Conservation (phyloP, 1,139 yeast genomes). For the Lodderomyces parapsilosis region DNA sequence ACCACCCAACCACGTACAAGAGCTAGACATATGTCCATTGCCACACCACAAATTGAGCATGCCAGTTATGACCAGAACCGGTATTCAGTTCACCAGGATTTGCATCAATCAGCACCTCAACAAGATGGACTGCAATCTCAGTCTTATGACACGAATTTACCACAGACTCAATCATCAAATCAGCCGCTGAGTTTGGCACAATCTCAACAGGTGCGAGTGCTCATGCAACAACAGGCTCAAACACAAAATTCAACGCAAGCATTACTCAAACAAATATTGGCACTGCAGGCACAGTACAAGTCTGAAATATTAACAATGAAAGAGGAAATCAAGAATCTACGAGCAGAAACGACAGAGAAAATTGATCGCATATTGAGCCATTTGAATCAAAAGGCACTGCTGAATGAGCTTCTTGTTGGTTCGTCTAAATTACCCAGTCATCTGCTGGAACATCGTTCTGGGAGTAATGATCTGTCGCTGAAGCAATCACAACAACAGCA, state of each 20-base stretch:
- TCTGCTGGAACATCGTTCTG: background rate
- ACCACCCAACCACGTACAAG: background rate
- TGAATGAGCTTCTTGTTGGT: background rate
- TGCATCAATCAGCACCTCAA: background rate
- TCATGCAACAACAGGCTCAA: constrained; percentile 2
- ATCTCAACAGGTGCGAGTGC: background rate
- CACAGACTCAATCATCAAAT: background rate
- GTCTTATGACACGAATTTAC: background rate
- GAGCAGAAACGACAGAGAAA: background rate
- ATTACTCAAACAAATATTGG: background rate
- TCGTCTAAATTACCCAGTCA: background rate
- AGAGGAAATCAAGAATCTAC: background rate
- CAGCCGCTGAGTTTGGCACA: background rate
- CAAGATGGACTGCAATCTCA: background rate
- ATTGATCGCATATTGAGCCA: background rate
- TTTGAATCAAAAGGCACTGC: background rate
- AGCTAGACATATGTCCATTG: background rate
- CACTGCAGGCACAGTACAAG: constrained; percentile 1
- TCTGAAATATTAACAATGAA: background rate
- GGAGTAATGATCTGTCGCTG: background rate
- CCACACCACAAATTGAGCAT: constrained; percentile 1
- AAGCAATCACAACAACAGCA: constrained; percentile 1
- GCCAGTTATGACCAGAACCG: background rate
- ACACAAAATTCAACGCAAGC: background rate
- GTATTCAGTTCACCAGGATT: background rate